A percentile compares a stretch with the other conserved stretches of the same genome.
Conservation (phyloP, 2,329 filamentous ascomycete genomes). For the Ophiostoma perfectum region DNA sequence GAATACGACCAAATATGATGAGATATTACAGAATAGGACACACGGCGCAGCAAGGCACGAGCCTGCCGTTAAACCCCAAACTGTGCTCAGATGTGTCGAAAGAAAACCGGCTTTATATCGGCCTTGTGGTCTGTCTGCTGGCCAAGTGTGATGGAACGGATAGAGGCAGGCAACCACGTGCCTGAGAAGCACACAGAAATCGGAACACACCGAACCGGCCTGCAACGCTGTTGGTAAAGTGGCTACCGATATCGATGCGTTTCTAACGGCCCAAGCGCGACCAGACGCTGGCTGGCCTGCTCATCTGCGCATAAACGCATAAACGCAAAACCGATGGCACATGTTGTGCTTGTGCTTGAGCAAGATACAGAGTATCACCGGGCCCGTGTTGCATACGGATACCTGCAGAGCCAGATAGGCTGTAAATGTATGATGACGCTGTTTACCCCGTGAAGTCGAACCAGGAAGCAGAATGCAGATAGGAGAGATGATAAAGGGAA, state of each 20-base stretch:
- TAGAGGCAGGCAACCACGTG: not conserved
- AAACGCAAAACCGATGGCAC: too few relatives aligned
- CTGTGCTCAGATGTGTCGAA: too few relatives aligned
- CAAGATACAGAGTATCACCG: too few relatives aligned
- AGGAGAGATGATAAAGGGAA: not conserved
- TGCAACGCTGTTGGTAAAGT: not conserved
- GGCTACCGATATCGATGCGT: not conserved
- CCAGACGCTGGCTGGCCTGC: not conserved
- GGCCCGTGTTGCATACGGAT: not conserved
- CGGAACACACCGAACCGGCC: not conserved
- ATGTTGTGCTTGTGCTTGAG: too few relatives aligned
- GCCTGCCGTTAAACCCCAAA: too few relatives aligned
- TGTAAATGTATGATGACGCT: slow-evolving; percentile 1
- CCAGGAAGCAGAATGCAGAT: too few relatives aligned
- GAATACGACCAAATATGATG: too few relatives aligned
- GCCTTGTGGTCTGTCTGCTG: not conserved
- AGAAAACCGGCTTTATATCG: not conserved
- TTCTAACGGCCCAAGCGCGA: not conserved
- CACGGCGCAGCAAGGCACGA: too few relatives aligned
- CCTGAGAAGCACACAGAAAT: not conserved
- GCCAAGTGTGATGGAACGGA: not conserved
- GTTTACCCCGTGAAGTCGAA: not conserved
- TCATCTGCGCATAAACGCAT: not conserved
- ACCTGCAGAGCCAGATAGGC: not conserved
- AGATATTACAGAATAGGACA: too few relatives aligned